Conservation (phyloP, 164 flowering plant species). For the Akebia trifoliata region DNA sequence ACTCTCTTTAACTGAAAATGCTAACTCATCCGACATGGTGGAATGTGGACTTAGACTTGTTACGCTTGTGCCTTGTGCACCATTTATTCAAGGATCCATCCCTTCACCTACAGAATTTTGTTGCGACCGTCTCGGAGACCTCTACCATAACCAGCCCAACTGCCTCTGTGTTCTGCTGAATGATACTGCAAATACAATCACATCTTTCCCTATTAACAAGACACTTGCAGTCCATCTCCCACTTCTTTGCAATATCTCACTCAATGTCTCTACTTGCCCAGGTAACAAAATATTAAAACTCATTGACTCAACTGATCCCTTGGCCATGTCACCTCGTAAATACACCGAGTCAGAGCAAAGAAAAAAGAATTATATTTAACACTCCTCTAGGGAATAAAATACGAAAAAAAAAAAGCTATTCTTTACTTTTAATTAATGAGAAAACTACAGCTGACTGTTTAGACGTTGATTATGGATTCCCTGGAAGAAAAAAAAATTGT, state of each 20-base stretch:
- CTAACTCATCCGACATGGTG: slow-evolving; percentile 14
- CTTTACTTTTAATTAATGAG: too few species aligned
- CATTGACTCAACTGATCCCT: not conserved
- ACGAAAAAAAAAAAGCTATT: too few species aligned
- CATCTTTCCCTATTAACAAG: slow-evolving; percentile 47
- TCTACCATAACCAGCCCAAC: slow-evolving; percentile 34
- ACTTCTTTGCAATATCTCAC: slow-evolving; percentile 38
- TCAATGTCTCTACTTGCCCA: slow-evolving; percentile 37
- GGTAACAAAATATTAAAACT: slow-evolving; percentile 27
- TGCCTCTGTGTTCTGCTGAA: slow-evolving; percentile 69
- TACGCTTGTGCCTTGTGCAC: slow-evolving; percentile 44
- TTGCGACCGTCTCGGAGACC: slow-evolving; percentile 45
- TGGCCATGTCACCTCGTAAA: not conserved
- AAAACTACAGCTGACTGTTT: too few species aligned
- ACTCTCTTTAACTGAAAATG: not conserved
- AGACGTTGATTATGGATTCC: too few species aligned
- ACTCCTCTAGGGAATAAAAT: too few species aligned
- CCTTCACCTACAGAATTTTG: slow-evolving; percentile 39
- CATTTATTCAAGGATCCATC: slow-evolving; percentile 60
- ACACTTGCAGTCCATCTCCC: slow-evolving; percentile 67
- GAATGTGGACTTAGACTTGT: slow-evolving; percentile 41
- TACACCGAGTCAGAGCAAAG: not conserved
- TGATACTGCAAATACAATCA: slow-evolving; percentile 21
- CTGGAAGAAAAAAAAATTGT: too few species aligned
- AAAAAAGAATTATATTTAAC: too few species aligned